Conservation (phyloP, 495 filamentous ascomycete species). For the Cercophora scortea region DNA sequence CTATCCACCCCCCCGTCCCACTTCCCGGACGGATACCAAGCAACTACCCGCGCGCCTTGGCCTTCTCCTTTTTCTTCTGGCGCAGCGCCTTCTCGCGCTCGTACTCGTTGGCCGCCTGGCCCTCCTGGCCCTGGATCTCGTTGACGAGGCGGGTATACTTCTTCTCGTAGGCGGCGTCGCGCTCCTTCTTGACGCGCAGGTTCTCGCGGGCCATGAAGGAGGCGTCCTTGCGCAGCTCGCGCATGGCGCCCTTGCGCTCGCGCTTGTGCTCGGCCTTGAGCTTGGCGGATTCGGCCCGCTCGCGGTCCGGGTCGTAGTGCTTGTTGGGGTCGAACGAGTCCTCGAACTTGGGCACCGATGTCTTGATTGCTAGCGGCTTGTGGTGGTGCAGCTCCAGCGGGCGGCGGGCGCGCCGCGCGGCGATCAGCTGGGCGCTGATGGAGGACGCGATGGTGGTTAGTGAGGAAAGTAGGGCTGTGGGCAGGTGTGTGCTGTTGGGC, state of each 20-base stretch:
- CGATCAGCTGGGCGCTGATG: constrained; percentile 42
- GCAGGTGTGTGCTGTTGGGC: constrained; percentile 42
- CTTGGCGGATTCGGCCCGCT: constrained; percentile 72
- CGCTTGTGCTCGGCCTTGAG: constrained; percentile 85
- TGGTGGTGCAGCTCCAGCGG: constrained; percentile 87
- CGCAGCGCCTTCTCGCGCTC: constrained; percentile 70
- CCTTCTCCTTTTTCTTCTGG: constrained; percentile 54
- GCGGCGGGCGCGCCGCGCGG: constrained; percentile 55
- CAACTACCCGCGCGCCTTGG: constrained; percentile 1
- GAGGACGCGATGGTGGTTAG: constrained; percentile 32
- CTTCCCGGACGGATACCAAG: background rate
- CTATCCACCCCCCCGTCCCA: background rate
- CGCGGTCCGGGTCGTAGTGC: constrained; percentile 90
- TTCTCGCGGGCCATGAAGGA: constrained; percentile 85
- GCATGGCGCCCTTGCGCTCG: constrained; percentile 89
- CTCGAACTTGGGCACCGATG: constrained; percentile 91
- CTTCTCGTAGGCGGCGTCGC: constrained; percentile 81
- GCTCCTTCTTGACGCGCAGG: constrained; percentile 83
- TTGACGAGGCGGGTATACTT: constrained; percentile 89
- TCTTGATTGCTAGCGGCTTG: constrained; percentile 78
- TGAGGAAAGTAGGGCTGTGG: constrained; percentile 26
- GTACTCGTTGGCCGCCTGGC: constrained; percentile 77
- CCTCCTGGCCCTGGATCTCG: constrained; percentile 93
- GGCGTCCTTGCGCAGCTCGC: constrained; percentile 90
- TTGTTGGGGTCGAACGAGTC: constrained; percentile 87